Evolutionary conservation across 2,329 filamentous ascomycete genomes (phyloP), one percentile per base, ranked within the genome.

Genomic region (Colletotrichum abscissum): DNA sequence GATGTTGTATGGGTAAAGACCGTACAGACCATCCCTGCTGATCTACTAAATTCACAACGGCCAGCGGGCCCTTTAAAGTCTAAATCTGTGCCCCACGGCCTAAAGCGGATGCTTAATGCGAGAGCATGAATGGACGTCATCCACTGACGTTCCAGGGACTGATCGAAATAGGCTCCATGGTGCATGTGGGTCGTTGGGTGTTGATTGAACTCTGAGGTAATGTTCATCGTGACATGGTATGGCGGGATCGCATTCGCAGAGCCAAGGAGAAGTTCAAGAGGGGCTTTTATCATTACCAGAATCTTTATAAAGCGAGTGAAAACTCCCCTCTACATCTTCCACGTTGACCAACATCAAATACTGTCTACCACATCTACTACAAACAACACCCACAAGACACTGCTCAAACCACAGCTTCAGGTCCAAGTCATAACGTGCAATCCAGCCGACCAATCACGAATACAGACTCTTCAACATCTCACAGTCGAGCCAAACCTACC

Each of bases 241-340:
- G 49, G 8, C 26, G 24, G 3, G 30, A 55, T 38, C 28, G 28
- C 38, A 52, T 26, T 64, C 30, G 30, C 19, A 38, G 60, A 63
- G 1, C 0, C 2, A 12, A 5, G 8, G n/a, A 8, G 26, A 33
- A n/a, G 11, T 16, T 2, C 0, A 4, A 19, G 1, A 6, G 59
- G 26, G 19, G 38, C 2, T 55, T 5, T 26, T 1, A 5, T 24
- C 28, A 33, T 11, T 2, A n/a, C 16, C 12, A 26, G 12, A 24
- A 4, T 38, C 8, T 64, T n/a, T 64, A 64, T 55, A 64, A 35
- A 19, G 1, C n/a, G 14, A 1, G 3, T 6, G 1, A 1, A 42
- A 22, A 28, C 38, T n/a, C 14, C 46, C 46, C 12, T 22, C 16
- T 0, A 4, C 1, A n/a, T 0, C n/a, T 1, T 1, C 2, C 0